phyloP scores from a whole-genome alignment of 2,329 filamentous ascomycete genomes.

The Apiospora rasikravindrae region DNA sequence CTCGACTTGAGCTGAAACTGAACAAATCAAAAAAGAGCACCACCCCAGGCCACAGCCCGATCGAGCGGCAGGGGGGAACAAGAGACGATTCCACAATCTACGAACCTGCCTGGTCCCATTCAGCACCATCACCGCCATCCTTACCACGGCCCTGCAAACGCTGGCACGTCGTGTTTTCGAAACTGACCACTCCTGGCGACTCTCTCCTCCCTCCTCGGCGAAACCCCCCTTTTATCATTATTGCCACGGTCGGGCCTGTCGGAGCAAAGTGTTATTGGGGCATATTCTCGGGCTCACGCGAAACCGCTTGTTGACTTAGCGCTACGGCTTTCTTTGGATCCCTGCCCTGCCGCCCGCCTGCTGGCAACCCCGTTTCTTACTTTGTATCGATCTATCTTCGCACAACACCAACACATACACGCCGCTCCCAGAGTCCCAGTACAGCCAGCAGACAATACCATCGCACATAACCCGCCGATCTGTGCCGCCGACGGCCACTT shows the following conservation, averaged over 20 bases:
- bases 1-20: conserved; percentile 1
- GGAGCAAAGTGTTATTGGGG: background rate
- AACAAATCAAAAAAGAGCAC: background rate
- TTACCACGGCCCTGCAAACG: conserved; percentile 3
- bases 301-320: conserved; percentile 14
- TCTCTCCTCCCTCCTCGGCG: background rate
- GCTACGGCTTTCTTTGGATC: conserved; percentile 16
- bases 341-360: conserved; percentile 9
- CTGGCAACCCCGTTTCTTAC: conserved; percentile 15
- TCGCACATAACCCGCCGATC: conserved; percentile 18
- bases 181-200: conserved; percentile 7
- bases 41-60: conserved; percentile 10
- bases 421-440: background rate
- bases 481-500: conserved; percentile 20
- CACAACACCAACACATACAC: background rate
- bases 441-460: background rate
- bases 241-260: background rate
- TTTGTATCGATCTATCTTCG: conserved; percentile 9
- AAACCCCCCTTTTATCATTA: conserved; percentile 3
- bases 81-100: conserved; percentile 15
- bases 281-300: conserved; percentile 12
- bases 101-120: conserved; percentile 7
- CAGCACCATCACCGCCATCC: conserved; percentile 14
- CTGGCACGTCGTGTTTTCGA: background rate
- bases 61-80: background rate